phyloP scores from a whole-genome alignment of 345 rosid genomes.

The Citrus australasica region DNA sequence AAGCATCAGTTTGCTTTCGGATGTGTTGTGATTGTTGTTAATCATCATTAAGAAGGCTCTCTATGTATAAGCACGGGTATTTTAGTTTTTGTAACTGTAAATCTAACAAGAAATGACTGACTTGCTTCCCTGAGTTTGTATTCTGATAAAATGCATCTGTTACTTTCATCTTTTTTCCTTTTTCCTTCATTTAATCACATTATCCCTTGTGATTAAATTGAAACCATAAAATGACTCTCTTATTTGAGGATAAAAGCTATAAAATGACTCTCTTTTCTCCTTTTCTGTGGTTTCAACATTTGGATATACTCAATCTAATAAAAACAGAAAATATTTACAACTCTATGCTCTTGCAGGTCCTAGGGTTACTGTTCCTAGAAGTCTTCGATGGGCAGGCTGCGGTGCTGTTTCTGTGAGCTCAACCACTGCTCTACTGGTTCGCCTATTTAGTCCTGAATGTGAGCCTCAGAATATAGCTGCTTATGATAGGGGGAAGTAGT shows the following conservation, averaged over 20 bases:
- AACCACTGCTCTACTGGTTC: slow-evolving; percentile 65
- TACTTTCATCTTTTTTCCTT: background rate
- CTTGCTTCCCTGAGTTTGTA: background rate
- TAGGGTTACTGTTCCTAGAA: slow-evolving; percentile 58
- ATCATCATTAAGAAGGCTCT: background rate
- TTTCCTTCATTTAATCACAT: background rate
- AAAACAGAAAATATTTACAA: background rate
- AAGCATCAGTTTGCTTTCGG: background rate
- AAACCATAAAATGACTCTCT: background rate
- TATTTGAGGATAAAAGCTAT: background rate
- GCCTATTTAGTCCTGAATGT: slow-evolving; percentile 86
- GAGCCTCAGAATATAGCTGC: slow-evolving; percentile 95
- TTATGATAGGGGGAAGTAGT: slow-evolving; percentile 41
- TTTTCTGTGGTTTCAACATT: background rate
- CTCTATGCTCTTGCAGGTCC: slow-evolving; percentile 42
- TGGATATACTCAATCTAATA: background rate
- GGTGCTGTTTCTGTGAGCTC: slow-evolving; percentile 76
- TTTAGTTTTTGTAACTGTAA: background rate
- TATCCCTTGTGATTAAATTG: background rate
- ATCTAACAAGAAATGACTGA: background rate
- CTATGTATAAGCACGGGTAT: background rate
- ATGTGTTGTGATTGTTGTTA: background rate
- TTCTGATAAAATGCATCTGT: background rate
- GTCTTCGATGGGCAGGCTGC: slow-evolving; percentile 86
- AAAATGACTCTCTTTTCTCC: background rate